Base-by-base conservation (phyloP, 1,284 basidiomycete genomes). In the Cystobasidiaceae sp. region DNA sequence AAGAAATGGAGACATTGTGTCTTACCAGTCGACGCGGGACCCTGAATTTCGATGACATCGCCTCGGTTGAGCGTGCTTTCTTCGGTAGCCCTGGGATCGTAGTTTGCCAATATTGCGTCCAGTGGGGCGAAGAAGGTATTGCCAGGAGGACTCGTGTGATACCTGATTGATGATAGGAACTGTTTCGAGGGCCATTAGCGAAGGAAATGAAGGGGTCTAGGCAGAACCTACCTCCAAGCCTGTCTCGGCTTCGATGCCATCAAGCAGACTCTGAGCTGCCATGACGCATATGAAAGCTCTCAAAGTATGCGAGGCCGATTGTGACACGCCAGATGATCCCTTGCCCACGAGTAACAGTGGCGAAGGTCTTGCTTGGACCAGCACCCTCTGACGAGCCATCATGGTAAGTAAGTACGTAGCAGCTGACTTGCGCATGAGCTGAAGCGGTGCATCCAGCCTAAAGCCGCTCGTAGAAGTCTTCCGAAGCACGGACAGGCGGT, bases 21-120 rank as follows among this genome's bases (percentile, higher is more conserved):
- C 76, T 90, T 91, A 37, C 87, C 89, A 17, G 84, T 84, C 21
- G 81, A 81, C 1, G 87, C 78, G 4, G 85, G 81, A 1, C 88
- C 89, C 75, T 89, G 86, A 39, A 91, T 80, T 75, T 88, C 86
- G 71, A 90, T 76, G 44, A 88, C 80, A 75, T 88, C 83, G 30
- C 85, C 84, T 23, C 78, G 77, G 41, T 76, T 75, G 33, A 83
- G 75, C 39, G 78, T 57, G n/a, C 33, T 37, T 3, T 15, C 21
- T 17, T 55, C 30, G 2, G 4, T 13, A 19, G 68, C 54, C n/a
- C 46, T 51, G 1, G 66, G 60, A 21, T 63, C 49, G 37, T 57
- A 67, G 32, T 54, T 61, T 32, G 43, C 27, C 11, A 70, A 51
- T 7, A 71, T 57, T 7, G 32, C 33, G 48, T 69, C 70, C 7